Evolutionary conservation across 331 rosid species (phyloP).

Genomic region (Pyracantha coccinea): DNA sequence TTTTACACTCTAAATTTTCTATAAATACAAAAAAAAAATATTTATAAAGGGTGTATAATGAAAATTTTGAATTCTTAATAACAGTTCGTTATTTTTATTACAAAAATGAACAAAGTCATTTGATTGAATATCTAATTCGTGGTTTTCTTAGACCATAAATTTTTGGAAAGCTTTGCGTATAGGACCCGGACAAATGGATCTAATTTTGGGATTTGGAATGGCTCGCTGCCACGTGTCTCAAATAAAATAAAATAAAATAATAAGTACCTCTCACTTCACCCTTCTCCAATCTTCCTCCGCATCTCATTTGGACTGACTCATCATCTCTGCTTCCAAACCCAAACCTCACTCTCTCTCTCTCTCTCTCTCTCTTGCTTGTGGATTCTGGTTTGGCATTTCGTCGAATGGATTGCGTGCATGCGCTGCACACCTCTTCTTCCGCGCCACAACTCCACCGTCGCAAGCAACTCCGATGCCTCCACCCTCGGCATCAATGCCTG

Average conservation of each 20-base stretch:
- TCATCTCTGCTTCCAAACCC: not conserved
- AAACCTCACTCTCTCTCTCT: not conserved
- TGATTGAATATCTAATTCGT: not conserved
- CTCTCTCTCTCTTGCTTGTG: not conserved
- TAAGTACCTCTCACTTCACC: not conserved
- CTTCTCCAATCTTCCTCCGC: not conserved
- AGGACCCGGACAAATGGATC: not conserved
- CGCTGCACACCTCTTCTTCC: conserved; percentile 20
- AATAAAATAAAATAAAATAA: not conserved
- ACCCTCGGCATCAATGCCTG: conserved; percentile 11
- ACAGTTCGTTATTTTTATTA: too few species aligned
- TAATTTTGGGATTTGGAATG: not conserved
- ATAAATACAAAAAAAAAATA: too few species aligned
- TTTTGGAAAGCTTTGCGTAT: not conserved
- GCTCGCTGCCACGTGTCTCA: not conserved
- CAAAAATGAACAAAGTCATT: not conserved
- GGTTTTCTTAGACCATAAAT: not conserved
- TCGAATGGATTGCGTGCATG: conserved; percentile 35
- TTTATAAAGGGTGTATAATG: too few species aligned
- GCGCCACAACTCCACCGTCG: conserved; percentile 10
- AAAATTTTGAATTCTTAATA: too few species aligned
- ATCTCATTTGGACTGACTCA: not conserved
- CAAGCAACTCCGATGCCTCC: conserved; percentile 22
- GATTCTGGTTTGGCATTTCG: not conserved
- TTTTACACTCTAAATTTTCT: too few species aligned